These are phyloP conservation scores for Dothistroma septosporum DNA, from an alignment of 2,329 filamentous ascomycete species.

Conservation along the genomic window DNA sequence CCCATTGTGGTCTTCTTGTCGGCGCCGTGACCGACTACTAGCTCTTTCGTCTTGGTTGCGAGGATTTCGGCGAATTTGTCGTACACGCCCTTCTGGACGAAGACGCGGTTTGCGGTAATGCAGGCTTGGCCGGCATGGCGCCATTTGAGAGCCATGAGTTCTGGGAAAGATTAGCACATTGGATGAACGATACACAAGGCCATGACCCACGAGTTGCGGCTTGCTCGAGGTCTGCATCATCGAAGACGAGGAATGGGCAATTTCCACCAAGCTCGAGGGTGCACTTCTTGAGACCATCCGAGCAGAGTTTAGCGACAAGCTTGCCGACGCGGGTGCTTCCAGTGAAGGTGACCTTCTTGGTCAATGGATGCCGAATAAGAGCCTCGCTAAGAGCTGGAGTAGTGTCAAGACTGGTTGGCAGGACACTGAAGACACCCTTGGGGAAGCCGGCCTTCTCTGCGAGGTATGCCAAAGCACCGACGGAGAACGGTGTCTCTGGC, in stretches of 20 bases:
- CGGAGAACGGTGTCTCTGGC: slow-evolving; percentile 61
- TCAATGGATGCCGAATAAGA: slow-evolving; percentile 54
- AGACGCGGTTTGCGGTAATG: slow-evolving; percentile 62
- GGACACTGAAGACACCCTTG: slow-evolving; percentile 57
- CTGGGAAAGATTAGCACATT: slow-evolving; percentile 18
- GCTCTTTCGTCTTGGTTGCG: slow-evolving; percentile 48
- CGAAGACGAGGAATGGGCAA: slow-evolving; percentile 61
- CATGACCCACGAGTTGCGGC: slow-evolving; percentile 45
- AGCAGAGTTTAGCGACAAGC: slow-evolving; percentile 57
- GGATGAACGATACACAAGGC: not conserved
- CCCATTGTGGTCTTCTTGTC: slow-evolving; percentile 57
- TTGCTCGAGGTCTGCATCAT: slow-evolving; percentile 59
- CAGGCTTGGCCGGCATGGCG: slow-evolving; percentile 62
- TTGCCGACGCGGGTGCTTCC: slow-evolving; percentile 59
- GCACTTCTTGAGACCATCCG: slow-evolving; percentile 59
- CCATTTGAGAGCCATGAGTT: slow-evolving; percentile 51
- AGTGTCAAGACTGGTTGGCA: slow-evolving; percentile 57
- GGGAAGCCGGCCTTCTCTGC: slow-evolving; percentile 55
- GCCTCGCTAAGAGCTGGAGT: slow-evolving; percentile 53
- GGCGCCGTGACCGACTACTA: slow-evolving; percentile 60
- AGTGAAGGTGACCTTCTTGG: slow-evolving; percentile 62
- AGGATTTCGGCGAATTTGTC: slow-evolving; percentile 57
- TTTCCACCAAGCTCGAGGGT: slow-evolving; percentile 63
- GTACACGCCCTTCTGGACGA: slow-evolving; percentile 60
- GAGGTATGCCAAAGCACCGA: slow-evolving; percentile 52